Base-by-base conservation (phyloP, 345 rosid species). In the Rhizophora apiculata region DNA sequence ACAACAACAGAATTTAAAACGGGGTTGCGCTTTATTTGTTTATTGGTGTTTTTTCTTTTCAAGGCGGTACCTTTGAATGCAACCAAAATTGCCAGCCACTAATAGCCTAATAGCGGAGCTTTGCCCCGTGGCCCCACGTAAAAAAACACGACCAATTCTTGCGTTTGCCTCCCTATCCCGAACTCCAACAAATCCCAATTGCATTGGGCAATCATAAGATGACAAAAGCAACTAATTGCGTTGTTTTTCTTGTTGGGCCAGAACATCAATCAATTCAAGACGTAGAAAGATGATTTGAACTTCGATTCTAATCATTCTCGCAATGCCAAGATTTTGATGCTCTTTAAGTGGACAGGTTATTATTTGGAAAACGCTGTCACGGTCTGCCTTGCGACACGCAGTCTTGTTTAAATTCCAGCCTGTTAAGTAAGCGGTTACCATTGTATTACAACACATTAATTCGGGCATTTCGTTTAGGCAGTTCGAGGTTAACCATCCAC, bases 21-120 rank as follows among this genome's bases (percentile, higher is more conserved):
- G 57, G 59, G 56, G 48, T 8, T 62, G 64, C 16, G 67, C 4
- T 36, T 7, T 37, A 61, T 54, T 20, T 29, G 31, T 39, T n/a
- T 62, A 36, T 48, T 76, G 24, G 62, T 29, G 54, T 49, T 56
- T 59, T 0, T 13, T 22, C 48, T 53, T 43, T 71, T 73, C 30
- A 63, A 67, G 22, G 79, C 63, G 84, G 84, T 68, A 82, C 83
- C 68, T 48, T 1, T 11, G 3, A 68, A 59, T 82, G 64, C 63
- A 29, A 79, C 79, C 81, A 82, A 80, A 82, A 74, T 27, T 65
- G 65, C 79, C 81, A 72, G 83, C 82, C 80, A 80, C 76, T 62
- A 34, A 65, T 39, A 31, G 77, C 68, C 36, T 81, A 75, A 73
- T 39, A 13, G 19, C 5, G 0, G 18, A 43, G 49, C 1, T 43